These are phyloP conservation scores for Mercurialis annua DNA, from an alignment of 345 rosid species.

Conservation along the genomic window DNA sequence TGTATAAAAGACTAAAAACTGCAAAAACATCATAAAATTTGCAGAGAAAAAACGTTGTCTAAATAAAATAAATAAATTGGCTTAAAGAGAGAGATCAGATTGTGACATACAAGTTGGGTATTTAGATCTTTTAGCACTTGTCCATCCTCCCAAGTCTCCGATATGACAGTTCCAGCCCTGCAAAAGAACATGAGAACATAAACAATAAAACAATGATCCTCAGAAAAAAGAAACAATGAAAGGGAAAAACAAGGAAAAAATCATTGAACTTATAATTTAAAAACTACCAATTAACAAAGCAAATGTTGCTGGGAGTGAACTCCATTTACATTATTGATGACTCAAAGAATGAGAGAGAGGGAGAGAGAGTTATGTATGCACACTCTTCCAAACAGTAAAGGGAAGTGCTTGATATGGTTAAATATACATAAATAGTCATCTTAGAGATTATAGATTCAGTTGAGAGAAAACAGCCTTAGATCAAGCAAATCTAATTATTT, in stretches of 20 bases:
- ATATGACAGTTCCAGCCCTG: constrained; percentile 96
- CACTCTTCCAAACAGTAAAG: not conserved
- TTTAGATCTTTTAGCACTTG: constrained; percentile 92
- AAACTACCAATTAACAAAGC: not conserved
- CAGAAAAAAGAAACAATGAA: not conserved
- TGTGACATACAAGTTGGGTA: constrained; percentile 72
- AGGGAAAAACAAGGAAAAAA: not conserved
- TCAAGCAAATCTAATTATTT: not conserved
- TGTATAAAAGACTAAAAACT: not conserved
- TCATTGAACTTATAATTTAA: not conserved
- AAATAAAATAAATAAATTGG: constrained; percentile 5
- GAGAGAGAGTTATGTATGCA: not conserved
- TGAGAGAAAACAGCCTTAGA: not conserved
- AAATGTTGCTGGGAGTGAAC: not conserved
- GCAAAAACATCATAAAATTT: not conserved
- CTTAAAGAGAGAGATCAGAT: constrained; percentile 1
- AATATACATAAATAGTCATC: not conserved
- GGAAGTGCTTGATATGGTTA: not conserved
- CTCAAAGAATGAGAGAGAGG: not conserved
- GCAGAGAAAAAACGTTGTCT: not conserved
- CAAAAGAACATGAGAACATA: constrained; percentile 23
- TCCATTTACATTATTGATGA: not conserved
- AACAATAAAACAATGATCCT: not conserved
- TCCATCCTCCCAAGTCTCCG: constrained; percentile 99
- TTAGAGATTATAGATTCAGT: not conserved